A percentile compares a stretch with the other conserved stretches of the same genome.
These are phyloP conservation scores for Drechmeria coniospora DNA, from an alignment of 2,329 filamentous ascomycete species.

Conservation along the genomic window DNA sequence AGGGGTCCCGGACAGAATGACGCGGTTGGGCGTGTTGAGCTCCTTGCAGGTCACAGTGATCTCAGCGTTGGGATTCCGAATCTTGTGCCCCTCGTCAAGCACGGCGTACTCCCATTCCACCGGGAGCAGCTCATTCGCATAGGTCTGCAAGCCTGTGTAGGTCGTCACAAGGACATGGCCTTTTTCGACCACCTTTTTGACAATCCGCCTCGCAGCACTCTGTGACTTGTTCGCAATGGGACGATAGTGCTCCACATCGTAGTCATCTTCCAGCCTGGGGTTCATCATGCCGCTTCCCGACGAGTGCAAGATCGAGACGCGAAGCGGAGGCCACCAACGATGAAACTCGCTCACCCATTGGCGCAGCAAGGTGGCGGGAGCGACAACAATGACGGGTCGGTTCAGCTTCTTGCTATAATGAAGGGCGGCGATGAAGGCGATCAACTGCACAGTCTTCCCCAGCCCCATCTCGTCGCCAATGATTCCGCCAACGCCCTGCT, in stretches of 20 bases:
- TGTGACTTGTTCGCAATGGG: constrained; percentile 17
- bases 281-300: constrained; percentile 96
- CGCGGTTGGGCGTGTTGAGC: constrained; percentile 71
- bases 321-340: constrained; percentile 96
- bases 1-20: constrained; percentile 90
- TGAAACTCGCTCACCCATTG: constrained; percentile 99
- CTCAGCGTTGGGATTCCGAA: constrained; percentile 86
- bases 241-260: constrained; percentile 29
- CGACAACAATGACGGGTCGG: constrained; percentile 80
- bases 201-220: constrained; percentile 61
- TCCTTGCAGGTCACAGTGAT: constrained; percentile 95
- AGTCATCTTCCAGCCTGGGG: constrained; percentile 43
- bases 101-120: constrained; percentile 89
- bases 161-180: constrained; percentile 93
- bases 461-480: constrained; percentile 97
- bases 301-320: constrained; percentile 87
- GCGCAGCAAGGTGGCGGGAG: constrained; percentile 83
- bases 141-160: constrained; percentile 89
- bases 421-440: constrained; percentile 72
- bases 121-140: constrained; percentile 65
- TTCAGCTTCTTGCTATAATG: constrained; percentile 80
- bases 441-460: constrained; percentile 70
- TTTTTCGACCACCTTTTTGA: constrained; percentile 65
- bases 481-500: constrained; percentile 82
- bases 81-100: constrained; percentile 94